Evolutionary conservation across 768 basidiomycete genomes (phyloP), one percentile per base, ranked within the genome.

Genomic region (Chiua virens): DNA sequence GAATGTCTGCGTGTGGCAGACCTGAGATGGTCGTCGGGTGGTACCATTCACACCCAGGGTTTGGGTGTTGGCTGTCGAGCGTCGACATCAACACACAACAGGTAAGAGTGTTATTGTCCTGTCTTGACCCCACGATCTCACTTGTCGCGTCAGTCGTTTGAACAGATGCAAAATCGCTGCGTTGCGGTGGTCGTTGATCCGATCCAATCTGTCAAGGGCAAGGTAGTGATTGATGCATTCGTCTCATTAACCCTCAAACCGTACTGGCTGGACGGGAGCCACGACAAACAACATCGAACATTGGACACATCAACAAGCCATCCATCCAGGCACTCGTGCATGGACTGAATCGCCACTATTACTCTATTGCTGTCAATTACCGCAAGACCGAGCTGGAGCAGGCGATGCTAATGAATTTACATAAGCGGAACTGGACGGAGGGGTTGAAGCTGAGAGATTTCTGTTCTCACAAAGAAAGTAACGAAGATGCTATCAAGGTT

Each of bases 31-130:
- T 98, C 6, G 97, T 99, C 1, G 97, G 97, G 4, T 99, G 97
- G 97, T 99, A 99, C 66, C 97, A 99, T 72, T 98, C 97, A 35
- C 97, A 99, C 77, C 97, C 97, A 49, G 97, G 97, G 34, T 99
- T 98, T 71, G 97, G 97, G 5, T 99, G 97, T 70, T 99, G 97
- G 97, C 76, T 99, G 36, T 98, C 95, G 41, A 94, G 92, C 61
- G 96, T 98, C 20, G 97, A 99, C 73, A 94, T 98, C 66, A 97
- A 98, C 72, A 99, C 97, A 5, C 97, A 99, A 65, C 97, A 98
- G 77, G 95, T 88, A 48, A 43, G 23, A 49, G 34, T 55, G 22
- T 35, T 41, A 37, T 20, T 18, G 43, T 15, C 17, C 17, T 3
- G 17, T 34, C 42, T 45, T 27, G 23, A 25, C 35, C 25, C 21